Evolutionary conservation across 805 yeast genomes (phyloP).

Genomic region (Barnettozyma botsteinii): DNA sequence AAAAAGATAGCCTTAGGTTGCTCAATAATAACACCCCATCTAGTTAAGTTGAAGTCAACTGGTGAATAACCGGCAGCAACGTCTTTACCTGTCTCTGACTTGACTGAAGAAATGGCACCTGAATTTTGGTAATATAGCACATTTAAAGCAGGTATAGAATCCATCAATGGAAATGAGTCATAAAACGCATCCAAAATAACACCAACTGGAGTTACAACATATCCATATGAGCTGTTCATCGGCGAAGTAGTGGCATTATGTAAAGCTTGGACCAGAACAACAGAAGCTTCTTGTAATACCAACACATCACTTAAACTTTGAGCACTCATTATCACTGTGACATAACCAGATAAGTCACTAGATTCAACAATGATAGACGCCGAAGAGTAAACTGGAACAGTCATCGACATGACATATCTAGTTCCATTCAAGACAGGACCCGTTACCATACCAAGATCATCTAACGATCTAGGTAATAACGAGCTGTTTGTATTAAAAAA

Average conservation of each 20-base stretch:
- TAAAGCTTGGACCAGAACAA: constrained; percentile 22
- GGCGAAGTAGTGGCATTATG: constrained; percentile 20
- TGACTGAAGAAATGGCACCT: constrained; percentile 38
- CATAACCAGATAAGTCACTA: constrained; percentile 55
- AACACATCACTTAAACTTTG: constrained; percentile 36
- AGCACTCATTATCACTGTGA: constrained; percentile 53
- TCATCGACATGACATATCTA: constrained; percentile 60
- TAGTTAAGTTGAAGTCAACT: constrained; percentile 36
- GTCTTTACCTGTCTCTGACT: constrained; percentile 29
- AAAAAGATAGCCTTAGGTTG: constrained; percentile 55
- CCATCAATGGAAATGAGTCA: constrained; percentile 24
- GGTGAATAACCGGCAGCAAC: constrained; percentile 56
- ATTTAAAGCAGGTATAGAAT: constrained; percentile 31
- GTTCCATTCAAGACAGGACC: constrained; percentile 56
- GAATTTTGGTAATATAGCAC: constrained; percentile 30
- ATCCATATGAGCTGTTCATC: constrained; percentile 31
- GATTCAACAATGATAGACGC: constrained; percentile 56
- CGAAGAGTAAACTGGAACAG: constrained; percentile 69
- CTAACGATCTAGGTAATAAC: constrained; percentile 36
- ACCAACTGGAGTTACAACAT: constrained; percentile 34
- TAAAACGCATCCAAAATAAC: constrained; percentile 13
- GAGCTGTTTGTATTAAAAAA: constrained; percentile 30
- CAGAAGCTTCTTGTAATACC: constrained; percentile 32
- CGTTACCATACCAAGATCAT: constrained; percentile 43
- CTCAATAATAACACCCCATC: constrained; percentile 74